A percentile compares a stretch with the other conserved stretches of the same genome.
These are phyloP conservation scores for Amauroascus niger DNA, from an alignment of 2,329 filamentous ascomycete genomes.

Conservation along the genomic window DNA sequence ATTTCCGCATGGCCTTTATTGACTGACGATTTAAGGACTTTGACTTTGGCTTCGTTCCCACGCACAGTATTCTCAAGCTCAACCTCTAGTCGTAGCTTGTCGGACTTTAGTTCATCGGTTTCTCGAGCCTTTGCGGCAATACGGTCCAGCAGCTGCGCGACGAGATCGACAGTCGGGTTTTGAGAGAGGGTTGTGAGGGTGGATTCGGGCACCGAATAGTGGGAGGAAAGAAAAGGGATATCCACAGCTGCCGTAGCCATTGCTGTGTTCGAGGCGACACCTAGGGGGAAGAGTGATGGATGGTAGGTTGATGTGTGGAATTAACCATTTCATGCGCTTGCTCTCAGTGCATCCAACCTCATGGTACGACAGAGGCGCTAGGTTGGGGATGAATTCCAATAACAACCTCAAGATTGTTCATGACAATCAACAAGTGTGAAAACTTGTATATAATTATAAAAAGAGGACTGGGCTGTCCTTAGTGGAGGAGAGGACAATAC, in stretches of 20 bases:
- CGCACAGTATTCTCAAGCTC: conserved; percentile 86
- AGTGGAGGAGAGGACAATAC: neutral
- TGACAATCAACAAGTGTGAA: neutral
- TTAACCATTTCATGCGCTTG: conserved; percentile 9
- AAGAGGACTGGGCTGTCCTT: neutral
- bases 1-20: conserved; percentile 78
- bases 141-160: conserved; percentile 62
- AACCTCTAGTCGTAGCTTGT: conserved; percentile 82
- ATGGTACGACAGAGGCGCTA: neutral
- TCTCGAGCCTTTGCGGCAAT: conserved; percentile 73
- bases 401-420: neutral
- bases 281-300: neutral
- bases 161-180: conserved; percentile 63
- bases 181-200: conserved; percentile 48
- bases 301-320: neutral
- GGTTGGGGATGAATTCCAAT: neutral
- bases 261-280: conserved; percentile 12
- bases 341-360: neutral
- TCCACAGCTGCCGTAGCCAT: conserved; percentile 52
- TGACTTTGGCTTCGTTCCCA: conserved; percentile 70
- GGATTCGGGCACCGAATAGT: conserved; percentile 49
- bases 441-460: neutral
- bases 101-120: conserved; percentile 68
- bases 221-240: conserved; percentile 49
- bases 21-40: conserved; percentile 67